Conservation (phyloP, 371 early-diverging fungal species). For the Entomophthora muscae region DNA sequence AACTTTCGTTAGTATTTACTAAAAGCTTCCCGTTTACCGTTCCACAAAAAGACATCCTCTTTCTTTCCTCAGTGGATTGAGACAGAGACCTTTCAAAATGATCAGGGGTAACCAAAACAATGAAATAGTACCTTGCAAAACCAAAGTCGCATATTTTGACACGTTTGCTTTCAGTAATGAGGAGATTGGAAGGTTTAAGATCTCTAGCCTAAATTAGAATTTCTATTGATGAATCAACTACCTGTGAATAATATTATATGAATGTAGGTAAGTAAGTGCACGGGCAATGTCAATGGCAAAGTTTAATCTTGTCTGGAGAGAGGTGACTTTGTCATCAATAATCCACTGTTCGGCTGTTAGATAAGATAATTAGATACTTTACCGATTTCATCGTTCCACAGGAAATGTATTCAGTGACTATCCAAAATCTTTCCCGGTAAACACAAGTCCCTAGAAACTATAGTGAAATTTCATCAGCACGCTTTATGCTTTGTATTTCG, state of each 20-base stretch:
- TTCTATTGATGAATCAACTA: neutral
- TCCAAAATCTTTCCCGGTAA: slow-evolving; percentile 24
- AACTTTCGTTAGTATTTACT: neutral
- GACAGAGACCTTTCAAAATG: slow-evolving; percentile 17
- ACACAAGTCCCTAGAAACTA: slow-evolving; percentile 32
- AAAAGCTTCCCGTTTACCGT: slow-evolving; percentile 17
- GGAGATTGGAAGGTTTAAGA: slow-evolving; percentile 4
- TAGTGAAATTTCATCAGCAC: neutral
- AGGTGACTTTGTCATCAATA: slow-evolving; percentile 18
- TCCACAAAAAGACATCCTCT: slow-evolving; percentile 33
- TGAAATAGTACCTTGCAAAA: slow-evolving; percentile 12
- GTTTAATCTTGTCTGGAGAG: slow-evolving; percentile 23
- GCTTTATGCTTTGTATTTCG: neutral
- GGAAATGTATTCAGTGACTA: slow-evolving; percentile 30
- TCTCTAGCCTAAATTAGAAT: neutral
- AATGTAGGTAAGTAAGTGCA: slow-evolving; percentile 33
- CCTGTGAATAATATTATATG: slow-evolving; percentile 32
- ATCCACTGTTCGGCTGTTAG: slow-evolving; percentile 20
- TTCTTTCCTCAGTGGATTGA: slow-evolving; percentile 21
- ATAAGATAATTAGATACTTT: neutral
- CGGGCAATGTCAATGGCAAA: slow-evolving; percentile 35
- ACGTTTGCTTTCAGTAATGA: slow-evolving; percentile 6
- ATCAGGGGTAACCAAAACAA: neutral
- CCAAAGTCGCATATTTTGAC: slow-evolving; percentile 38
- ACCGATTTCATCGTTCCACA: slow-evolving; percentile 29